phyloP scores from a whole-genome alignment of 306 rosid genomes.

The Inga laurina region DNA sequence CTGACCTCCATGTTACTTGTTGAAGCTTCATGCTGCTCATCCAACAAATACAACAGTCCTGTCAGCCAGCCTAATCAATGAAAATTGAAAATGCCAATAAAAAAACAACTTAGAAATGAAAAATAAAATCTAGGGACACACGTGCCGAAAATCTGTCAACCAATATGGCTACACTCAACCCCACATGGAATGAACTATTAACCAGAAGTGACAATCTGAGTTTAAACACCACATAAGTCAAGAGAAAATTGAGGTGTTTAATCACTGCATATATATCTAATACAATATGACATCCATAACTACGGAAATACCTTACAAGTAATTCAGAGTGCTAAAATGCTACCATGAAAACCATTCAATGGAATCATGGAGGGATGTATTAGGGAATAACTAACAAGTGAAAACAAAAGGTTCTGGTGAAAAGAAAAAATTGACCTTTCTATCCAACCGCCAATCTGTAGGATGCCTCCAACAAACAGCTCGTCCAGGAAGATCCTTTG shows the following conservation, averaged over 20 bases:
- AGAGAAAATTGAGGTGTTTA: neutral
- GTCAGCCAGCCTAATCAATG: constrained; percentile 94
- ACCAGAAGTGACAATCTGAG: constrained; percentile 23
- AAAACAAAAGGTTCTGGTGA: constrained; percentile 43
- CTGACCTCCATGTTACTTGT: constrained; percentile 71
- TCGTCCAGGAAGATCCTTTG: constrained; percentile 53
- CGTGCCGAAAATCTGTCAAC: constrained; percentile 13
- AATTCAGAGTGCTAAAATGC: neutral
- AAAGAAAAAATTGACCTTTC: constrained; percentile 83
- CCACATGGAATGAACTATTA: neutral
- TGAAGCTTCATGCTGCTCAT: constrained; percentile 79
- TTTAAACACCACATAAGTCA: constrained; percentile 3
- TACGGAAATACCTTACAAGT: neutral
- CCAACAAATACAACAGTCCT: constrained; percentile 85
- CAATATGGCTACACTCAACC: neutral
- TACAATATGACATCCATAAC: neutral
- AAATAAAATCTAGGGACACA: constrained; percentile 38
- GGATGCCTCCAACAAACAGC: constrained; percentile 94
- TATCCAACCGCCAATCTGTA: constrained; percentile 69
- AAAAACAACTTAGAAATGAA: constrained; percentile 53
- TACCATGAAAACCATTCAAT: neutral
- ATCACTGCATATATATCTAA: neutral
- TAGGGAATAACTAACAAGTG: constrained; percentile 6
- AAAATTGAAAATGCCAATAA: constrained; percentile 51
- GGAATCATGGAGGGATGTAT: neutral